Evolutionary conservation across 2,329 filamentous ascomycete genomes (phyloP), one percentile per base, ranked within the genome.

Genomic region (Amauroascus verrucosus): DNA sequence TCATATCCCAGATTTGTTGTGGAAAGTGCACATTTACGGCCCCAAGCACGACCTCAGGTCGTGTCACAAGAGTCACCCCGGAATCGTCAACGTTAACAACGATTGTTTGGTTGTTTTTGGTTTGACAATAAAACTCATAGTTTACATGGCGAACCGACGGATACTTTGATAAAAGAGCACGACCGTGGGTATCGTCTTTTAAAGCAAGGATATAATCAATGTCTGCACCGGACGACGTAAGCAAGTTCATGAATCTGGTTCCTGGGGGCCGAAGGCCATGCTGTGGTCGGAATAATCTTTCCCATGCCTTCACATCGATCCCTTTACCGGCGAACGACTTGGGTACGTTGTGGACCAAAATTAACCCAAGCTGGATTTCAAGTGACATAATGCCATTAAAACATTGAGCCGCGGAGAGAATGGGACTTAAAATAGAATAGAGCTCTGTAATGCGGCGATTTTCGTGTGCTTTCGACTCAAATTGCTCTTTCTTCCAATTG

Each of bases 101-200:
- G 43, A 73, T 61, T 2, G 54, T 44, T 9, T 64, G 58, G n/a
- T 61, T 62, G 7, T 59, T 40, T 16, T 62, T 64, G 6, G 62
- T 65, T 18, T 62, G 62, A 49, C 71, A 73, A 30, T 70, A 64
- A 32, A 70, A 72, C 45, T 73, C 70, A 44, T 71, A 73, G 4
- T 49, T 58, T 4, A 71, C 55, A 7, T 52, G 20, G 13, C 54
- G 51, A 38, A 6, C 18, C 20, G 37, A 45, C 16, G 54, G 41
- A 9, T 51, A 32, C 3, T 46, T 26, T 5, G 22, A 61, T 38
- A 71, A 71, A 0, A 70, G 43, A 0, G 56, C 58, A 24, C 18
- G 48, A 35, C n/a, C 41, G 6, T 51, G 52, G 38, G 61, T 58
- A 9, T 58, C 57, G 9, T 59, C 61, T 37, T 65, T 64, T 33